Evolutionary conservation across 305 asterid species (phyloP), one percentile per base, ranked within the genome.

Genomic region (Salvia sclarea): DNA sequence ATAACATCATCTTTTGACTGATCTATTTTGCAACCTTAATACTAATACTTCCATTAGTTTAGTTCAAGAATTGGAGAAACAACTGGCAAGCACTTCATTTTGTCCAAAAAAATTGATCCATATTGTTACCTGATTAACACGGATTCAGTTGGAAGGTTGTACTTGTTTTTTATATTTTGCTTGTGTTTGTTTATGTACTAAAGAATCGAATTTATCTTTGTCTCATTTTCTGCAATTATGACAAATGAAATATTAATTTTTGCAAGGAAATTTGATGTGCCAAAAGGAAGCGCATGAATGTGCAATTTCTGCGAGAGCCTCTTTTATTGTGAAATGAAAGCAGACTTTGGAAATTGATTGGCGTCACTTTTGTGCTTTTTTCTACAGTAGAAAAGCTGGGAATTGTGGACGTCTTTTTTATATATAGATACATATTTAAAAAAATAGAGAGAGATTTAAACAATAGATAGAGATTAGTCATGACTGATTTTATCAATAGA

Each of bases 141-240:
- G 17, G 66, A 59, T 60, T 54, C 57, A 60, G 5, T 76, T 71
- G 74, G 67, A 71, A 61, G 56, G 60, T 25, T 76, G 74, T 66
- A 71, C 33, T 71, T 69, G 65, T 64, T 64, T 59, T 66, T 71
- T 77, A 67, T 17, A 55, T 61, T 62, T 77, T 66, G 77, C 76
- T 58, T 55, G 18, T 77, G 75, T 56, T 72, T 28, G 22, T 8
- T 71, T 24, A 20, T 54, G 45, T 45, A 38, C 11, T 61, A 43
- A 21, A 16, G 49, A 58, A 57, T 66, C 73, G 30, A 43, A 14
- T 45, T 55, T 73, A 13, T 13, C 24, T 69, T 22, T 53, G 13
- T 49, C 25, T 33, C 44, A 14, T 24, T 12, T 24, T 61, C 12
- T 54, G 30, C 45, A 62, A 54, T 43, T 62, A 38, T 53, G 38